phyloP scores from a whole-genome alignment of 345 rosid species.

The Moricandia moricandioides region DNA sequence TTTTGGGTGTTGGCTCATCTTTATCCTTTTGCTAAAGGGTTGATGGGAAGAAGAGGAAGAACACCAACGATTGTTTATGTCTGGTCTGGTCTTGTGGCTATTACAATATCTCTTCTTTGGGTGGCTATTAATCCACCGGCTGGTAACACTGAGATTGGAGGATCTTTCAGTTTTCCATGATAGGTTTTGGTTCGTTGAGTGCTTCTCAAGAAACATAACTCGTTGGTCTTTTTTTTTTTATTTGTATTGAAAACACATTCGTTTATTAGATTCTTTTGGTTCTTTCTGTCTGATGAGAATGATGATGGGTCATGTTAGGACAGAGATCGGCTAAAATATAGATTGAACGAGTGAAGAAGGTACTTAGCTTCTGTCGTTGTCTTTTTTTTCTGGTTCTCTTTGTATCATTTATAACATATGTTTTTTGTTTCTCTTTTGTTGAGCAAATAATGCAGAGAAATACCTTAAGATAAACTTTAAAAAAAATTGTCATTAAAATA shows the following conservation, averaged over 20 bases:
- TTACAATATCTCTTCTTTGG: conserved; percentile 95
- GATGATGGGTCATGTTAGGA: conserved; percentile 4
- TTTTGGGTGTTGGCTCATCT: conserved; percentile 99
- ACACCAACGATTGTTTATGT: conserved; percentile 96
- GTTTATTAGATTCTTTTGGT: conserved; percentile 23
- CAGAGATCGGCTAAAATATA: conserved; percentile 24
- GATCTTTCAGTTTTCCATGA: conserved; percentile 89
- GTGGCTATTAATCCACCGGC: conserved; percentile 92
- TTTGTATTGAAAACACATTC: too few relatives aligned
- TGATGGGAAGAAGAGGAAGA: conserved; percentile 96
- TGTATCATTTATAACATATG: conserved; percentile 4
- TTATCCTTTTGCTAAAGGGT: conserved; percentile 96
- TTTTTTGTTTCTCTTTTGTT: neutral
- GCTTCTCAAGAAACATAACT: conserved; percentile 2
- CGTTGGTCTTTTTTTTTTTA: too few relatives aligned
- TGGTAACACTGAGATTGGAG: conserved; percentile 68
- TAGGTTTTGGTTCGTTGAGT: conserved; percentile 29
- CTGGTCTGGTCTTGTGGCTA: conserved; percentile 94
- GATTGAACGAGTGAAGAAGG: neutral
- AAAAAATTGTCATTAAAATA: too few relatives aligned
- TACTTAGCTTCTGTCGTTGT: conserved; percentile 14
- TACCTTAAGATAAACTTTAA: too few relatives aligned
- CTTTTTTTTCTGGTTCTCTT: neutral
- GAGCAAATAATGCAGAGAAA: neutral
- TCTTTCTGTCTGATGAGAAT: conserved; percentile 9